These are phyloP conservation scores for Apiospora arundinis DNA, from an alignment of 2,329 filamentous ascomycete genomes.

Conservation along the genomic window DNA sequence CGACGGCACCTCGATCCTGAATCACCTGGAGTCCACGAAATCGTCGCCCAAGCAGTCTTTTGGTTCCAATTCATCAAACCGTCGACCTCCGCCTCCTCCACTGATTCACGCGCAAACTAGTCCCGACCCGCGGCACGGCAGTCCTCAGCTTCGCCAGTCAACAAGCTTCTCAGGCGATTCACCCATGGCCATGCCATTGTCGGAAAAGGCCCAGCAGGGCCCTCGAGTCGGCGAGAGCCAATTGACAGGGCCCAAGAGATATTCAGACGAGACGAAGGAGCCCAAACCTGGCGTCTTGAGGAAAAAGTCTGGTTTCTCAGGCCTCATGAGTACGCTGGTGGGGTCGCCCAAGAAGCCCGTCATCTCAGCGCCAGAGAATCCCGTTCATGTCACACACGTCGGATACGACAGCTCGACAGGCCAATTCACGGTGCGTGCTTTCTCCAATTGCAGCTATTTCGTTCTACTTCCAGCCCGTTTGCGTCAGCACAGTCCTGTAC, in stretches of 20 bases:
- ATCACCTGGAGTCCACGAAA: slow-evolving; percentile 62
- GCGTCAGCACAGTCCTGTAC: background rate
- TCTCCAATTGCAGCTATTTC: background rate
- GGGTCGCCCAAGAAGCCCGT: slow-evolving; percentile 88
- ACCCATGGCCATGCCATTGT: slow-evolving; percentile 48
- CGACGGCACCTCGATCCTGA: slow-evolving; percentile 67
- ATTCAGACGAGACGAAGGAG: slow-evolving; percentile 78
- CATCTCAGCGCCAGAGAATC: slow-evolving; percentile 97
- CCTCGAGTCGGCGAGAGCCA: slow-evolving; percentile 51
- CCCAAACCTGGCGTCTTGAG: slow-evolving; percentile 66
- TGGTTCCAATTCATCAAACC: slow-evolving; percentile 32
- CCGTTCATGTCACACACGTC: slow-evolving; percentile 96
- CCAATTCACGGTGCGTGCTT: slow-evolving; percentile 81
- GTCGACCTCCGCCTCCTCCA: slow-evolving; percentile 39
- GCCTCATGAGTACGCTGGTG: slow-evolving; percentile 82
- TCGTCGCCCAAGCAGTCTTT: slow-evolving; percentile 39
- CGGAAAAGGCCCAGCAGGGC: slow-evolving; percentile 49
- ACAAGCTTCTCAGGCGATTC: slow-evolving; percentile 65
- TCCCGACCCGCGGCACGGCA: slow-evolving; percentile 59
- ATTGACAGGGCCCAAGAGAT: slow-evolving; percentile 69
- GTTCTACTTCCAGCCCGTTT: background rate
- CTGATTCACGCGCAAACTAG: slow-evolving; percentile 53
- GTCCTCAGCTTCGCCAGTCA: slow-evolving; percentile 63
- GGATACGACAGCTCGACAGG: slow-evolving; percentile 96
- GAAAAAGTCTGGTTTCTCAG: slow-evolving; percentile 89